Conservation (phyloP, 495 filamentous ascomycete genomes). For the Hypoxylon intermedium region DNA sequence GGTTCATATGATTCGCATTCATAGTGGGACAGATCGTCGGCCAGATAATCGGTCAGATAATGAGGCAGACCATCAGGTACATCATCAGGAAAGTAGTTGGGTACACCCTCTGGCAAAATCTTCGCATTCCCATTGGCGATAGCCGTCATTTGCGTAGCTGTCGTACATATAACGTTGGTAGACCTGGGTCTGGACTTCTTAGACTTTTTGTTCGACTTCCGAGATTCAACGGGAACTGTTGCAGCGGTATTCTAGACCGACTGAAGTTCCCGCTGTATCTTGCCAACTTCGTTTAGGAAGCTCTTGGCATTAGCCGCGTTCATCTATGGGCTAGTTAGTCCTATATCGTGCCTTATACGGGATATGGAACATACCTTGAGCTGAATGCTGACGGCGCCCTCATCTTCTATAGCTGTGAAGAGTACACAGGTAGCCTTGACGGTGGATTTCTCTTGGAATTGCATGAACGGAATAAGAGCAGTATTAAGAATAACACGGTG, state of each 20-base stretch:
- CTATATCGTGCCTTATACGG: not conserved
- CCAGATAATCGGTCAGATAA: not conserved
- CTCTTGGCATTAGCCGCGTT: constrained; percentile 52
- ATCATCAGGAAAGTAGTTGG: not conserved
- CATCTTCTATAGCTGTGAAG: constrained; percentile 66
- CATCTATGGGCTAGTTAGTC: constrained; percentile 45
- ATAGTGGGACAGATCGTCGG: not conserved
- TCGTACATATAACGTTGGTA: not conserved
- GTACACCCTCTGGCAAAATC: too few species aligned
- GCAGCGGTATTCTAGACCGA: constrained; percentile 35
- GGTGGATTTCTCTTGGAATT: constrained; percentile 71
- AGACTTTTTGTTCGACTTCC: not conserved
- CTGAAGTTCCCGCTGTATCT: constrained; percentile 50
- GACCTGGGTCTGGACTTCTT: not conserved
- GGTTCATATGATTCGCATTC: too few species aligned
- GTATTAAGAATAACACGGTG: constrained; percentile 88
- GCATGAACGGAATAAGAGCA: constrained; percentile 73
- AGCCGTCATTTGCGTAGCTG: too few species aligned
- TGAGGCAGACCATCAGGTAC: too few species aligned
- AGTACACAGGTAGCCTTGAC: constrained; percentile 61
- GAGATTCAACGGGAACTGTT: not conserved
- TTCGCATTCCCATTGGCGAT: not conserved
- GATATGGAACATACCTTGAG: constrained; percentile 67
- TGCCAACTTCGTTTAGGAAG: constrained; percentile 50
- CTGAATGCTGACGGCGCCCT: constrained; percentile 65